phyloP scores from a whole-genome alignment of 768 basidiomycete species.

The Leucosporidium scottii region DNA sequence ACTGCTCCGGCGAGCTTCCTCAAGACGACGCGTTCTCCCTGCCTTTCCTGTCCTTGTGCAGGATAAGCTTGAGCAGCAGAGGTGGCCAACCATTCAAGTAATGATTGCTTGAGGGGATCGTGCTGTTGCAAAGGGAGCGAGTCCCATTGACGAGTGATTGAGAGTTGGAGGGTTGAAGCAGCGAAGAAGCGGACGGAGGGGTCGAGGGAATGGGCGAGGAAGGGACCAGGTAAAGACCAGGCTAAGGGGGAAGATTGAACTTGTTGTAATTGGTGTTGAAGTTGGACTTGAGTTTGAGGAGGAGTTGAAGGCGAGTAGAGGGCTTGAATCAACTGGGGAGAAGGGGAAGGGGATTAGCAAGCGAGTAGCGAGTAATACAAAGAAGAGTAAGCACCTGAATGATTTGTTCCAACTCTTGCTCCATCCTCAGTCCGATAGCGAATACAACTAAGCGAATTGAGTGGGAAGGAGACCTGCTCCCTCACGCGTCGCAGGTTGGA shows the following conservation, averaged over 20 bases:
- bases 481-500: too few relatives aligned
- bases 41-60: neutral
- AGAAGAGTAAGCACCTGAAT: slow-evolving; percentile 1
- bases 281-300: neutral
- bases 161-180: slow-evolving; percentile 14
- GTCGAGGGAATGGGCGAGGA: slow-evolving; percentile 12
- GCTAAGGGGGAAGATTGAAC: slow-evolving; percentile 8
- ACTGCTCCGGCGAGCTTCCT: neutral
- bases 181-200: slow-evolving; percentile 28
- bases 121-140: neutral
- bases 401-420: slow-evolving; percentile 14
- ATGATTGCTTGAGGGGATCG: slow-evolving; percentile 8
- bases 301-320: slow-evolving; percentile 22
- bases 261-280: slow-evolving; percentile 12
- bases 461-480: too few relatives aligned
- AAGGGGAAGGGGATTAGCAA: neutral
- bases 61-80: slow-evolving; percentile 17
- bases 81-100: slow-evolving; percentile 16
- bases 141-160: slow-evolving; percentile 15
- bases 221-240: slow-evolving; percentile 15
- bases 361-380: neutral
- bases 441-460: too few relatives aligned
- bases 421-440: slow-evolving; percentile 17
- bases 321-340: slow-evolving; percentile 14
- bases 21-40: neutral